Evolutionary conservation across 257 asterid genomes (phyloP), one percentile per base, ranked within the genome.

Genomic region (Galeopsis tetrahit): DNA sequence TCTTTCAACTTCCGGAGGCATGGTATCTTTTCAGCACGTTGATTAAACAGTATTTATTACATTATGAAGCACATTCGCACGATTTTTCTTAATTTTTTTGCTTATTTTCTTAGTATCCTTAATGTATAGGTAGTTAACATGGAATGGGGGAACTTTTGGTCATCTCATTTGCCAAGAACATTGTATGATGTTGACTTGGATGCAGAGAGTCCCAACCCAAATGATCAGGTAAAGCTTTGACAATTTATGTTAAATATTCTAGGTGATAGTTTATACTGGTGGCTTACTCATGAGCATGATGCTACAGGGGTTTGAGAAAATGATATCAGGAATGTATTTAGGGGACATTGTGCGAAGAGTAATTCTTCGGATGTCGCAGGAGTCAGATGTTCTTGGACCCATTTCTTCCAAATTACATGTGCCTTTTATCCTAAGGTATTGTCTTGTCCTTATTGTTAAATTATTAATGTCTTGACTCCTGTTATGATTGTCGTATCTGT

Each of bases 111-210:
- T 63, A 62, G 10, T 14, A 1, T 72, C 48, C 49, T 70, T 60
- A 36, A 64, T 62, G 40, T 74, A 53, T 68, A 93, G 98, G 98
- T 90, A 7, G 89, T 93, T 51, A 90, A 93, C 80, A 89, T 89
- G 87, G 98, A 93, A 78, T 93, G 98, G 98, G 98, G 97, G 43
- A 93, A 93, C 76, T 93, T 90, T 77, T 89, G 95, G 93, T 88
- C 97, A 62, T 90, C 97, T 49, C 97, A 89, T 86, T 82, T 93
- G 75, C 98, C 98, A 7, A 79, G 93, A 78, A 93, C 98, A 31
- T 73, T 80, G 34, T 93, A 90, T 70, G 98, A 93, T 57, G 68
- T 79, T 1, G 92, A 85, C 68, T 80, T 93, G 85, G 97, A 93
- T 81, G 87, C 85, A 43, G 92, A 89, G 6, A 88, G 97, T 81